phyloP scores from a whole-genome alignment of 2,329 filamentous ascomycete genomes.

The Fusarium napiforme region DNA sequence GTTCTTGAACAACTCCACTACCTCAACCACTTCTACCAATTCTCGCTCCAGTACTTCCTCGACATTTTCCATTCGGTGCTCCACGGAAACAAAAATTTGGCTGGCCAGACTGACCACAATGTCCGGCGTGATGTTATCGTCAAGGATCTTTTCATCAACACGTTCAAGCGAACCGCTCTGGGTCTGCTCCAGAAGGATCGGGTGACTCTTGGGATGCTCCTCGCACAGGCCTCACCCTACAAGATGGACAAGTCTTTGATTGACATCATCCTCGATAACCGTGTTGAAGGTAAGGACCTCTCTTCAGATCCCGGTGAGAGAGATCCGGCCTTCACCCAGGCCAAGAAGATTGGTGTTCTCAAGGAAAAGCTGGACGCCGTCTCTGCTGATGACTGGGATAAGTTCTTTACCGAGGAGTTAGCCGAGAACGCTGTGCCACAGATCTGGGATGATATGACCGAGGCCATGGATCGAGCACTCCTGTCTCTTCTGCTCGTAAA shows the following conservation, averaged over 20 bases:
- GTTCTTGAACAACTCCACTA: conserved; percentile 97
- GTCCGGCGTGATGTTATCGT: conserved; percentile 89
- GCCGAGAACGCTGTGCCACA: conserved; percentile 86
- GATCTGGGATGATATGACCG: conserved; percentile 73
- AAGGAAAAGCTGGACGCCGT: conserved; percentile 76
- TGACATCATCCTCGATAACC: conserved; percentile 84
- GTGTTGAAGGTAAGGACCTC: conserved; percentile 79
- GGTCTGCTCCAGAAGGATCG: conserved; percentile 93
- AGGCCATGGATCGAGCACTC: conserved; percentile 79
- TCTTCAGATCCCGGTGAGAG: conserved; percentile 73
- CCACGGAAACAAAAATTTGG: conserved; percentile 79
- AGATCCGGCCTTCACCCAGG: conserved; percentile 75
- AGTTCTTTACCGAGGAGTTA: conserved; percentile 85
- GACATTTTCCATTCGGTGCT: conserved; percentile 97
- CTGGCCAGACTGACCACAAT: conserved; percentile 77
- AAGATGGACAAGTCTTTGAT: conserved; percentile 92
- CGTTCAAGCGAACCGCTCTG: conserved; percentile 93
- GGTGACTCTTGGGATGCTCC: conserved; percentile 91
- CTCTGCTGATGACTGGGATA: conserved; percentile 75
- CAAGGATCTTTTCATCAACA: conserved; percentile 87
- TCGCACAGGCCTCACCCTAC: conserved; percentile 95
- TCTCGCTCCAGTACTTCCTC: conserved; percentile 97
- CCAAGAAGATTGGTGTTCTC: conserved; percentile 76
- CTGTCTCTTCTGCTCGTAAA: conserved; percentile 91
- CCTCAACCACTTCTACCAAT: conserved; percentile 99